Conservation (phyloP, 2,329 filamentous ascomycete species). For the Venturia oleaginea region DNA sequence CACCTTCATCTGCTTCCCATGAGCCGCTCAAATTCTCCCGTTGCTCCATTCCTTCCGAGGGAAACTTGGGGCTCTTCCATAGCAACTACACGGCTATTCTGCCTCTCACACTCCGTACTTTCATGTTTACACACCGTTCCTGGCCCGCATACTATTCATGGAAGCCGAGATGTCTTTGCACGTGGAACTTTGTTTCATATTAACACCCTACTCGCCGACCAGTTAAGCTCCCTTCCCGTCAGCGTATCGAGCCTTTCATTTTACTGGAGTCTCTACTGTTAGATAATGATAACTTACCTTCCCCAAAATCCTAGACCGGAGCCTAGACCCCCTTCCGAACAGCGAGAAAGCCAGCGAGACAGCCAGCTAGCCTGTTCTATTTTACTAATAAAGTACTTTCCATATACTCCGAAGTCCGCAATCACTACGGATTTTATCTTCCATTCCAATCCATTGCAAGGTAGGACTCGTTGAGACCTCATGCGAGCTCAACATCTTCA, state of each 20-base stretch:
- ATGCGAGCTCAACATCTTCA: too few species aligned
- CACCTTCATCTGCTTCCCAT: background rate
- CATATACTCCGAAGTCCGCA: background rate
- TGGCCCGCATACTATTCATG: slow-evolving; percentile 1
- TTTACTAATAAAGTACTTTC: background rate
- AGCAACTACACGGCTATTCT: background rate
- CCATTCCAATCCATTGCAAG: background rate
- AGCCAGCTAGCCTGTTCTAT: background rate
- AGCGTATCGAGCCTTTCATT: background rate
- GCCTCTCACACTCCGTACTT: background rate
- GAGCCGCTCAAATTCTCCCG: background rate
- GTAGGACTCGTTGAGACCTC: background rate
- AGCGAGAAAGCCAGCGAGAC: background rate
- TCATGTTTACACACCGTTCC: background rate
- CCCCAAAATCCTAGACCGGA: background rate
- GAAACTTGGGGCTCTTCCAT: background rate
- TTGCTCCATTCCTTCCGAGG: background rate
- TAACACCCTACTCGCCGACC: background rate
- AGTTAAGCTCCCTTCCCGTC: background rate
- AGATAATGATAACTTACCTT: background rate
- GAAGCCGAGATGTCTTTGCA: background rate
- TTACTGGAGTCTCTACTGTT: background rate
- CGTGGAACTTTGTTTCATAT: background rate
- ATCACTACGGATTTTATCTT: background rate
- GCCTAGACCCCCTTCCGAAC: background rate